Percentiles rank a stretch among this genome's conserved stretches.
phyloP scores from a whole-genome alignment of 169 alveolate genomes.

The Hepatocystis sp. region DNA sequence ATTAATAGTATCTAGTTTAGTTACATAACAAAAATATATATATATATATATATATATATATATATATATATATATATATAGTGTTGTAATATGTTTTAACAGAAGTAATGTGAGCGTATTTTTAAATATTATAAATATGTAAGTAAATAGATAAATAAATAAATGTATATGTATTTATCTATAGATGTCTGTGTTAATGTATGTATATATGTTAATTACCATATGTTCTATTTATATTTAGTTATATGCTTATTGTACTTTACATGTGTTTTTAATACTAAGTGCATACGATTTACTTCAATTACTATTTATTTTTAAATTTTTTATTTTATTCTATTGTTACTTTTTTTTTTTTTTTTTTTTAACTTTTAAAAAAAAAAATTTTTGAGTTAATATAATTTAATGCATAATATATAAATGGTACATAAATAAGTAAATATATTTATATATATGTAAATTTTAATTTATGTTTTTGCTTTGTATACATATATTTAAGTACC shows the following conservation, averaged over 20 bases:
- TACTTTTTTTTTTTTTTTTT: neutral
- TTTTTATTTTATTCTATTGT: neutral
- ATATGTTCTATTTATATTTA: neutral
- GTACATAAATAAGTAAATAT: no score
- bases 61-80: slow-evolving; percentile 12
- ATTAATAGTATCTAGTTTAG: slow-evolving; percentile 5
- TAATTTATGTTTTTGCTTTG: neutral
- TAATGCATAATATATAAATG: neutral
- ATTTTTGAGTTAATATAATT: slow-evolving; percentile 6
- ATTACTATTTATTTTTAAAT: neutral
- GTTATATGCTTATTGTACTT: neutral
- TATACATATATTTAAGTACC: neutral
- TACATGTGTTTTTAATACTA: neutral
- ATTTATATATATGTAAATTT: neutral
- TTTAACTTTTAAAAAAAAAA: neutral
- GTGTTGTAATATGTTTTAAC: slow-evolving; percentile 1
- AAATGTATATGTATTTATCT: neutral
- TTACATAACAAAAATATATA: slow-evolving; percentile 9
- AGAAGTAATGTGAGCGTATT: neutral
- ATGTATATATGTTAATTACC: neutral
- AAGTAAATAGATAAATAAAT: neutral
- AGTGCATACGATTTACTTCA: neutral
- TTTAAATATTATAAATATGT: no score
- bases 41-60: neutral
- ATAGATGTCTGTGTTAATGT: neutral